phyloP scores from a whole-genome alignment of 2,329 filamentous ascomycete genomes.

The Exophiala viscosa region DNA sequence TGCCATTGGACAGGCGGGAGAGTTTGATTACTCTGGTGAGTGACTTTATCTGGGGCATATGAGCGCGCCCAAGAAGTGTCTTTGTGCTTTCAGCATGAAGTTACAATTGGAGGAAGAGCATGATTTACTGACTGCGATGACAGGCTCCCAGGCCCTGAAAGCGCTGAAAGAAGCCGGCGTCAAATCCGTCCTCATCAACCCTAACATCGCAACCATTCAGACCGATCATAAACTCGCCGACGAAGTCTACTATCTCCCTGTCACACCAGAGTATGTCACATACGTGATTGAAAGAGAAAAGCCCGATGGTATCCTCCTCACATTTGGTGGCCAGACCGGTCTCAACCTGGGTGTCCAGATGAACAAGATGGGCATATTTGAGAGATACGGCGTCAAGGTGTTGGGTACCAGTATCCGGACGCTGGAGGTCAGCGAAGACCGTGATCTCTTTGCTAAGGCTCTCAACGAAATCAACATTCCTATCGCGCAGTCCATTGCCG shows the following conservation, averaged over 20 bases:
- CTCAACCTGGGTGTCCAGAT: constrained; percentile 96
- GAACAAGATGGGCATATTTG: constrained; percentile 92
- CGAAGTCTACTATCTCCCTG: constrained; percentile 96
- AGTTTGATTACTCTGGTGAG: constrained; percentile 97
- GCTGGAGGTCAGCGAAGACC: constrained; percentile 89
- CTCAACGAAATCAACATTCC: constrained; percentile 97
- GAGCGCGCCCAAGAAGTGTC: neutral
- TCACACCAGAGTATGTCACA: constrained; percentile 94
- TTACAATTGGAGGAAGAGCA: constrained; percentile 2
- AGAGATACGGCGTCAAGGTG: constrained; percentile 92
- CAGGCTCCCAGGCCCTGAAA: constrained; percentile 93
- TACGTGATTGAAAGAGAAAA: constrained; percentile 96
- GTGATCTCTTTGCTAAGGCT: constrained; percentile 92
- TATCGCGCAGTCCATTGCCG: constrained; percentile 93
- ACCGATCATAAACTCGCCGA: constrained; percentile 94
- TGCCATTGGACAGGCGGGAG: constrained; percentile 94
- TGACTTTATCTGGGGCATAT: constrained; percentile 24
- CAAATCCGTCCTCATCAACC: constrained; percentile 88
- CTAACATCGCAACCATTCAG: constrained; percentile 97
- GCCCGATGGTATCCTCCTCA: constrained; percentile 95
- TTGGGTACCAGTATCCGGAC: constrained; percentile 93
- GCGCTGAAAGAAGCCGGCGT: constrained; percentile 94
- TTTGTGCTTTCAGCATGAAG: neutral
- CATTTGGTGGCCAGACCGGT: constrained; percentile 95
- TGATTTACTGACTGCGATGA: constrained; percentile 12